phyloP scores from a whole-genome alignment of 345 rosid species.

The Trapa incisa region DNA sequence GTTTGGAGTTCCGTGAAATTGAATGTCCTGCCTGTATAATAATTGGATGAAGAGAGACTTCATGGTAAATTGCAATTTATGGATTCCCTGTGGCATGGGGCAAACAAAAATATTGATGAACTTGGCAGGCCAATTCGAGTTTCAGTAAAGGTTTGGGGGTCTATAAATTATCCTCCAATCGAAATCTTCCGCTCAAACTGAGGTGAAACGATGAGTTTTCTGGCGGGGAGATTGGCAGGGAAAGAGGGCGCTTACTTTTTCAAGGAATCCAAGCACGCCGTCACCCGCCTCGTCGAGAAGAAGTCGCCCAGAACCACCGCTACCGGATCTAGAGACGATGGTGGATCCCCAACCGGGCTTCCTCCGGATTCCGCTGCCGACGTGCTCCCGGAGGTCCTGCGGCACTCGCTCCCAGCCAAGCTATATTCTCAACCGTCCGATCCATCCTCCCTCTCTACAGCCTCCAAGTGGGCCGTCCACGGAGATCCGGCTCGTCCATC shows the following conservation, averaged over 20 bases:
- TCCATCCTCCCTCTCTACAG: constrained; percentile 50
- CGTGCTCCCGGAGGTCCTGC: constrained; percentile 76
- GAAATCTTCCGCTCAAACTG: neutral
- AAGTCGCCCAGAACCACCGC: constrained; percentile 25
- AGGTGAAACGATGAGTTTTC: constrained; percentile 52
- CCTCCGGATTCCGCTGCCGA: constrained; percentile 36
- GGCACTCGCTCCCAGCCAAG: constrained; percentile 69
- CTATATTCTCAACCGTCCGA: constrained; percentile 34
- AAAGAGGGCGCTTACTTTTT: constrained; percentile 86
- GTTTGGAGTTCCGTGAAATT: neutral
- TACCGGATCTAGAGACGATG: constrained; percentile 11
- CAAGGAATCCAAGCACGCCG: constrained; percentile 80
- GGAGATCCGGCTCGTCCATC: constrained; percentile 21
- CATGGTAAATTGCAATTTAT: no score
- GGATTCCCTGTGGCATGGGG: no score
- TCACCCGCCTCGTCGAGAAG: constrained; percentile 68
- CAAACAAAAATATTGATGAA: no score
- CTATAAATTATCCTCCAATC: neutral
- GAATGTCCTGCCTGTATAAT: neutral
- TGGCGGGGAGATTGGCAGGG: constrained; percentile 72
- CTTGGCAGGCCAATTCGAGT: no score
- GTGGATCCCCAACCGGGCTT: neutral
- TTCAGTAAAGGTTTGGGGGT: no score
- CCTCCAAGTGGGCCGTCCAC: constrained; percentile 63
- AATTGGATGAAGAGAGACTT: no score